Evolutionary conservation across 2,329 filamentous ascomycete genomes (phyloP).

Genomic region (Venturia aucupariae): DNA sequence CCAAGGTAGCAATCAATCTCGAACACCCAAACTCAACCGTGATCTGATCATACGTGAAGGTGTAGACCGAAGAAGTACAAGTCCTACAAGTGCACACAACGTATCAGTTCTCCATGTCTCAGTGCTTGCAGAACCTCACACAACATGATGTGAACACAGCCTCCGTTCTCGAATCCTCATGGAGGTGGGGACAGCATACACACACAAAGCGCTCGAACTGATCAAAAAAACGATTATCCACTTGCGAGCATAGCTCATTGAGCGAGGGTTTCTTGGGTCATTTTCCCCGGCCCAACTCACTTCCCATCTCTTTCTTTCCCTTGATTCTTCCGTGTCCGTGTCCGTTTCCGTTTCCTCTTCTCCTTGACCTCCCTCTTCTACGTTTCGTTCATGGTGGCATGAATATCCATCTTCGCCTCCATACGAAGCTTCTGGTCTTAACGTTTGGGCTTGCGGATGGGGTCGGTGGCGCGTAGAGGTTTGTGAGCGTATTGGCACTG

Average conservation of each 20-base stretch:
- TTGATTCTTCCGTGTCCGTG: conserved; percentile 20
- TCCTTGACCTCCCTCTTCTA: conserved; percentile 14
- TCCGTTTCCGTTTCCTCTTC: conserved; percentile 15
- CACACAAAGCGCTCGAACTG: conserved; percentile 66
- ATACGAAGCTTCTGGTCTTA: conserved; percentile 20
- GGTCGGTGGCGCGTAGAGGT: not conserved
- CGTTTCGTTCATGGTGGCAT: conserved; percentile 21
- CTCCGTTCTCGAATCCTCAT: conserved; percentile 2
- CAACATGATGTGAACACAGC: conserved; percentile 9
- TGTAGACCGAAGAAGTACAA: conserved; percentile 81
- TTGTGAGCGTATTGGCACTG: not conserved
- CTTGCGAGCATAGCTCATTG: conserved; percentile 55
- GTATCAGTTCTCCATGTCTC: conserved; percentile 3
- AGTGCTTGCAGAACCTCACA: conserved; percentile 10
- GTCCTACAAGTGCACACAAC: conserved; percentile 25
- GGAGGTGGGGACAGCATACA: conserved; percentile 50
- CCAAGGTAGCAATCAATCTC: conserved; percentile 33
- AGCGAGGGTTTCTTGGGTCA: conserved; percentile 68
- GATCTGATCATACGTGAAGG: conserved; percentile 64
- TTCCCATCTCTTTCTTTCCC: conserved; percentile 43
- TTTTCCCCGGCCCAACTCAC: conserved; percentile 67
- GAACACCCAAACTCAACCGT: conserved; percentile 30
- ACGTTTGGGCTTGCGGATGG: not conserved
- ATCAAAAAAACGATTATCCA: conserved; percentile 73
- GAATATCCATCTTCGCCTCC: conserved; percentile 31